These are phyloP conservation scores for Pleurotus platypus DNA, from an alignment of 768 basidiomycete species.

Conservation along the genomic window DNA sequence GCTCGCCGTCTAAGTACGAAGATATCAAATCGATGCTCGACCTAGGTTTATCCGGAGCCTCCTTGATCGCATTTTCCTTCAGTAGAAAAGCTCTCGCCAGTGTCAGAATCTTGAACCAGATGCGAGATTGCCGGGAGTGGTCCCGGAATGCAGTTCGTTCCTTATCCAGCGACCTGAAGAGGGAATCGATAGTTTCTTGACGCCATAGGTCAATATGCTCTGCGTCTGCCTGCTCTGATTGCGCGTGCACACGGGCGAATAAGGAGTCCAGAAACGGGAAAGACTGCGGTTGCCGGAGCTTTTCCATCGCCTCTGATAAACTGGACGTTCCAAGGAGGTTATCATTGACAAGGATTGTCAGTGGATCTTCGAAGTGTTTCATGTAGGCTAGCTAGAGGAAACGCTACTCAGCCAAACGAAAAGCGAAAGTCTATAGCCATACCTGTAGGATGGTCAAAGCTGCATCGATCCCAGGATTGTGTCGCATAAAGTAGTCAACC, in stretches of 20 bases:
- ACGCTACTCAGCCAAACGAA: neutral
- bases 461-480: slow-evolving; percentile 54
- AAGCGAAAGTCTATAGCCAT: slow-evolving; percentile 5
- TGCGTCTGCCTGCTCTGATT: neutral
- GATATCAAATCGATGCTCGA: slow-evolving; percentile 38
- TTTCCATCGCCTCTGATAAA: neutral
- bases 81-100: slow-evolving; percentile 41
- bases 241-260: slow-evolving; percentile 28
- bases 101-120: slow-evolving; percentile 46
- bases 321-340: slow-evolving; percentile 17
- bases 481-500: slow-evolving; percentile 52
- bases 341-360: slow-evolving; percentile 39
- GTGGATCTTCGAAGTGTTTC: slow-evolving; percentile 68
- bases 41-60: slow-evolving; percentile 25
- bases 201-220: slow-evolving; percentile 20
- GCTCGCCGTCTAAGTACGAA: slow-evolving; percentile 39
- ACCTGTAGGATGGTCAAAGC: slow-evolving; percentile 63
- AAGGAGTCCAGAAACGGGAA: slow-evolving; percentile 30
- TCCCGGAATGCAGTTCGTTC: slow-evolving; percentile 33
- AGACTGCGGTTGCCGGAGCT: slow-evolving; percentile 16
- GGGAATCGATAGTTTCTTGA: slow-evolving; percentile 19
- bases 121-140: slow-evolving; percentile 29
- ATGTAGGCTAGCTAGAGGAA: slow-evolving; percentile 54
- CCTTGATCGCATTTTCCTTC: slow-evolving; percentile 36
- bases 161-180: slow-evolving; percentile 31